phyloP scores from a whole-genome alignment of 208 protist genomes.

The Trichomonas gallinae region DNA sequence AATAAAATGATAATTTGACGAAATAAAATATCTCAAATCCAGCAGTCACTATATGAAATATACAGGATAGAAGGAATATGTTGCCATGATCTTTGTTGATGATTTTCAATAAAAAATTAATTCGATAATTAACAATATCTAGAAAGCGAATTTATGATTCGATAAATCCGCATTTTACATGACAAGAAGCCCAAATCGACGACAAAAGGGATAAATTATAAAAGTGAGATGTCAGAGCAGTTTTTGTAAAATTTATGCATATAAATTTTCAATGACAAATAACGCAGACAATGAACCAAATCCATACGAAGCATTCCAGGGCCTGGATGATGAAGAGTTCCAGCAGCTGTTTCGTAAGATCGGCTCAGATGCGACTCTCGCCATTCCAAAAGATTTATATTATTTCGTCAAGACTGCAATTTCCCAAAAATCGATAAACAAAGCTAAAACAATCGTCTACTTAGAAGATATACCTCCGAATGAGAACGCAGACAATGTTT shows the following conservation, averaged over 20 bases:
- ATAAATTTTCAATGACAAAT: background rate
- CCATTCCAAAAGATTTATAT: background rate
- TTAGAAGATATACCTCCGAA: background rate
- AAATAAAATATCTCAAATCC: no score
- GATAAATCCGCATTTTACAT: no score
- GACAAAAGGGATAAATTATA: no score
- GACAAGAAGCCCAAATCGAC: no score
- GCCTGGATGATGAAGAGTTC: background rate
- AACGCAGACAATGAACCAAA: background rate
- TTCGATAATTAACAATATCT: no score
- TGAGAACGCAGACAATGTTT: background rate
- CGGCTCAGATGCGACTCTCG: background rate
- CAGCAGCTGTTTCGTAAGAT: background rate
- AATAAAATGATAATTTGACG: no score
- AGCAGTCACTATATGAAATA: no score
- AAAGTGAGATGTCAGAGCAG: background rate
- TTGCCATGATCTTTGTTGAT: no score
- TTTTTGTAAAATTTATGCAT: background rate
- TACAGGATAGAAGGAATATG: no score
- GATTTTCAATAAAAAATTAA: no score
- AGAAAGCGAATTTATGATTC: no score
- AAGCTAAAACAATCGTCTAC: background rate
- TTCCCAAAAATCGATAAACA: background rate
- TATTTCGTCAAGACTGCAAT: background rate
- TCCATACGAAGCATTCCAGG: background rate